Conservation (phyloP, 2,329 filamentous ascomycete genomes). For the Lasiodiplodia sp. region DNA sequence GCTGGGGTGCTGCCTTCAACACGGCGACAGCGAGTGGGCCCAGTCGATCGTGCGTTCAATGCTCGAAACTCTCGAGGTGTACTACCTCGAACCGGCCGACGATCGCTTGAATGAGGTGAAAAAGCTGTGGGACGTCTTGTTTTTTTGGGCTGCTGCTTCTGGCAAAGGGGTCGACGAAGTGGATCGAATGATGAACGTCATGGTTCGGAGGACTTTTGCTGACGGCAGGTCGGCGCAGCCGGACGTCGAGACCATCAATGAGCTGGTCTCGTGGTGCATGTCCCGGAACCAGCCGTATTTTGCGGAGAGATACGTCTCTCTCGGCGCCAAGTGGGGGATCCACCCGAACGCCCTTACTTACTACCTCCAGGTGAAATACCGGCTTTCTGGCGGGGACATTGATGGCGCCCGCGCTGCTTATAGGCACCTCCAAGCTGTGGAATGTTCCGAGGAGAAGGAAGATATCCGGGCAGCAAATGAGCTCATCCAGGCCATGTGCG, state of each 20-base stretch:
- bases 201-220: slow-evolving; percentile 60
- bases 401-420: slow-evolving; percentile 73
- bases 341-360: slow-evolving; percentile 73
- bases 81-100: background rate
- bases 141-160: slow-evolving; percentile 77
- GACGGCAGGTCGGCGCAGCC: slow-evolving; percentile 59
- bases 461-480: slow-evolving; percentile 72
- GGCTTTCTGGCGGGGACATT: slow-evolving; percentile 75
- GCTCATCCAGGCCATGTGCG: slow-evolving; percentile 74
- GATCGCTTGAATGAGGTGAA: background rate
- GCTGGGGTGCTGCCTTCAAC: slow-evolving; percentile 15
- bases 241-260: slow-evolving; percentile 77
- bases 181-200: slow-evolving; percentile 73
- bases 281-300: slow-evolving; percentile 73
- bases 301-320: slow-evolving; percentile 74
- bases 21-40: slow-evolving; percentile 20
- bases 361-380: slow-evolving; percentile 77
- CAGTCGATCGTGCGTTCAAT: slow-evolving; percentile 18
- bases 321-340: slow-evolving; percentile 72
- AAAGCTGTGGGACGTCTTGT: slow-evolving; percentile 69
- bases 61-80: slow-evolving; percentile 20
- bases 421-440: slow-evolving; percentile 64
- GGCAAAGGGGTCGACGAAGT: slow-evolving; percentile 77
- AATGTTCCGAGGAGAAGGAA: slow-evolving; percentile 57
- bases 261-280: slow-evolving; percentile 75